Evolutionary conservation across 768 basidiomycete species (phyloP), one percentile per base, ranked within the genome.

Genomic region (Russula emetica): DNA sequence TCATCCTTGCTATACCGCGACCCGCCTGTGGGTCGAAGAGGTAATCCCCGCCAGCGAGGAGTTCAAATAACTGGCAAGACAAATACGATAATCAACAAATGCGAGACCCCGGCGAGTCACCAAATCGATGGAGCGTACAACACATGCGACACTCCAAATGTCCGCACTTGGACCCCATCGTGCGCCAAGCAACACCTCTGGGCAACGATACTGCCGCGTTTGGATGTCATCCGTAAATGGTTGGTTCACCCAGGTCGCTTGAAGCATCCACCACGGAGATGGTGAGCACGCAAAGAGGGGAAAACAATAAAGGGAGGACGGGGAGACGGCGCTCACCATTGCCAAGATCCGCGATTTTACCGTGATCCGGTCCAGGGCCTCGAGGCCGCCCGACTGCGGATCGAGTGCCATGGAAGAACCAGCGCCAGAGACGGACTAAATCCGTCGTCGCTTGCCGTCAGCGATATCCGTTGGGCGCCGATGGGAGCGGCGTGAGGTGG

Each of bases 201-300:
- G 96, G 79, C 92, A 94, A 30, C 97, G 85, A 74, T 98, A 98
- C 71, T 98, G 97, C 71, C 96, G 78, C 30, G 97, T 99, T 77
- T 98, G 90, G 69, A 98, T 98, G 71, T 98, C 97, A 75, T 99
- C 96, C 49, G 97, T 98, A 68, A 98, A 72, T 98, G 97, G 69
- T 98, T n/a, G 92, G 71, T 96, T 91, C 34, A 84, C 84, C 90
- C 90, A 92, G 1, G 90, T 92, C 11, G 90, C 90, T 87, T 69
- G 16, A 30, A 30, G 42, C 8, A 32, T 42, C 50, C 49, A 36
- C n/a, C 52, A 34, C 20, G n/a, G 49, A 50, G 18, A 53, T 24
- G n/a, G 18, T 7, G 57, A 54, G 45, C 52, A 49, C 60, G 62
- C 34, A 14, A 32, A 32, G n/a, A 2, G n/a, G 22, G n/a, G 22